Evolutionary conservation across 495 filamentous ascomycete genomes (phyloP).

Genomic region (Hypoxylon lenormandii): DNA sequence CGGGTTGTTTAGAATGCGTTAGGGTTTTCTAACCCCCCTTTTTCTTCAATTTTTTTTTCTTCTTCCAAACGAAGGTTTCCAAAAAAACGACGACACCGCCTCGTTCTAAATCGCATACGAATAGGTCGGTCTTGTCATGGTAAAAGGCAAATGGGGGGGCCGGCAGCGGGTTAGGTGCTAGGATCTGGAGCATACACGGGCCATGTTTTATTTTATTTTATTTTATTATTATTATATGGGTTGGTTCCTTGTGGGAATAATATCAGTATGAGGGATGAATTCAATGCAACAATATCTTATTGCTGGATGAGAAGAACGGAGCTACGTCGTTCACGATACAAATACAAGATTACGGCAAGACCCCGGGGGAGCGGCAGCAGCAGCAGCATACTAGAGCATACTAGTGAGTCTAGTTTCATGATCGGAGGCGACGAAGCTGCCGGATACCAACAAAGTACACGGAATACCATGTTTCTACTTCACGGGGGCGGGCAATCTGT

Average conservation of each 20-base stretch:
- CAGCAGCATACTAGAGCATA: not conserved
- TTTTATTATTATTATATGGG: not conserved
- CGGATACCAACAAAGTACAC: not conserved
- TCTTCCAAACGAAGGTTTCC: not conserved
- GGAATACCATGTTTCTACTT: constrained; percentile 6
- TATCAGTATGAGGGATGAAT: not conserved
- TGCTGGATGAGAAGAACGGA: constrained; percentile 5
- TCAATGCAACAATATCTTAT: not conserved
- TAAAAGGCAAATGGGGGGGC: constrained; percentile 19
- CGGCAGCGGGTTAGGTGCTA: constrained; percentile 4
- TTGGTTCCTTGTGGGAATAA: constrained; percentile 2
- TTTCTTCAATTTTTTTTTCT: constrained; percentile 7
- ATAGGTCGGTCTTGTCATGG: constrained; percentile 14
- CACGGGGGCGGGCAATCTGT: not conserved
- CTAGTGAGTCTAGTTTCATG: constrained; percentile 28
- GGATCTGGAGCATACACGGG: constrained; percentile 31
- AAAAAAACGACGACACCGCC: not conserved
- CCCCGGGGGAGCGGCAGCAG: not conserved
- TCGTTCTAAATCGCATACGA: constrained; percentile 9
- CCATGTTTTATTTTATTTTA: constrained; percentile 11
- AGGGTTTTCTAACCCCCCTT: not conserved
- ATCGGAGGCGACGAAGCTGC: constrained; percentile 1
- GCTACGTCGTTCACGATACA: constrained; percentile 17
- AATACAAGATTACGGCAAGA: constrained; percentile 18
- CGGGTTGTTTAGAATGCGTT: constrained; percentile 10